Conservation (phyloP, 2,329 filamentous ascomycete species). For the Alternaria incomplexa region DNA sequence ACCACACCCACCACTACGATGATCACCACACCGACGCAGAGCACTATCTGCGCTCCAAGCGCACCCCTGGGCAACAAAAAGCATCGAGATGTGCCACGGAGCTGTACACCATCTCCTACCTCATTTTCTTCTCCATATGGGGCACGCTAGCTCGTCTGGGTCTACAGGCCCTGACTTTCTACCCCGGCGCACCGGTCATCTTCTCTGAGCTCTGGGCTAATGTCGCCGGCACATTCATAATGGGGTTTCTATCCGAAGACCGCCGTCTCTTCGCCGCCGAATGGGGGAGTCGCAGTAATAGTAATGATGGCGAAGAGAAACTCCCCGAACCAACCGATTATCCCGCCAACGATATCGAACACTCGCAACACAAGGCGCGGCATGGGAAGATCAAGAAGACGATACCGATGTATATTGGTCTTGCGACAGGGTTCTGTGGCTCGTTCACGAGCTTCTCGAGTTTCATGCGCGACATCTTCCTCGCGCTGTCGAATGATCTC, state of each 20-base stretch:
- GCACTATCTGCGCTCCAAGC: conserved; percentile 15
- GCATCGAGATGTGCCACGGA: conserved; percentile 45
- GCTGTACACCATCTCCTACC: conserved; percentile 74
- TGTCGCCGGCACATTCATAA: conserved; percentile 77
- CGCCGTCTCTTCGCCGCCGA: conserved; percentile 74
- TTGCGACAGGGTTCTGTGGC: conserved; percentile 86
- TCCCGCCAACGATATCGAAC: neutral
- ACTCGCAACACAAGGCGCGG: conserved; percentile 26
- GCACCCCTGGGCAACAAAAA: conserved; percentile 16
- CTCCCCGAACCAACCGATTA: conserved; percentile 25
- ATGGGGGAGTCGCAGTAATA: conserved; percentile 57
- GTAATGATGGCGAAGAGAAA: conserved; percentile 8
- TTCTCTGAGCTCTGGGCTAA: conserved; percentile 88
- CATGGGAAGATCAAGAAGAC: conserved; percentile 73
- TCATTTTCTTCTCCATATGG: conserved; percentile 83
- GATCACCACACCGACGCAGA: conserved; percentile 3
- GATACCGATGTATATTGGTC: conserved; percentile 84
- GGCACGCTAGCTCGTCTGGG: conserved; percentile 85
- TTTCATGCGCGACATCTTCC: conserved; percentile 80
- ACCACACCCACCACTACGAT: neutral
- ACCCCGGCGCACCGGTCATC: conserved; percentile 75
- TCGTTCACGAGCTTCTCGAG: conserved; percentile 90
- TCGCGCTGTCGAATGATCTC: conserved; percentile 78
- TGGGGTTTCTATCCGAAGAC: conserved; percentile 87
- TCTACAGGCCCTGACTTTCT: conserved; percentile 77